Percentiles rank a stretch among this genome's conserved stretches.
These are phyloP conservation scores for Debaryomycetaceae sp. DNA, from an alignment of 1,139 yeast species.

Conservation along the genomic window DNA sequence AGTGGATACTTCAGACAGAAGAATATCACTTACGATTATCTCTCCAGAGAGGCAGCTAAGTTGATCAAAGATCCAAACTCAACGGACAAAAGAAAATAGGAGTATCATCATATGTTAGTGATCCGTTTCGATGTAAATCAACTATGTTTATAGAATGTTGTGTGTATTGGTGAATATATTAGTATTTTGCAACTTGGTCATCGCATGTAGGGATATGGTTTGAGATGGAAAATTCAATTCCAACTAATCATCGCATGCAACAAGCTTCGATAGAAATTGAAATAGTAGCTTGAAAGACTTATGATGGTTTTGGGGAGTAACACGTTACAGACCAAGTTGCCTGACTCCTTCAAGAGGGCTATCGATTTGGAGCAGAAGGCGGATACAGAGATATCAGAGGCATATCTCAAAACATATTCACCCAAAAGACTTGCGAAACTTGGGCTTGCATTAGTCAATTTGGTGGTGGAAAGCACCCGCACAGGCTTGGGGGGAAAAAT, in stretches of 20 bases:
- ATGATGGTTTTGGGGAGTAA: background rate
- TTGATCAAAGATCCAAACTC: constrained; percentile 34
- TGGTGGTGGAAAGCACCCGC: constrained; percentile 54
- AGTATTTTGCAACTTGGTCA: background rate
- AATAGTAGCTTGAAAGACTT: background rate
- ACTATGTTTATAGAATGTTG: background rate
- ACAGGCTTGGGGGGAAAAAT: constrained; percentile 83
- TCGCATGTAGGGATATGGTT: background rate
- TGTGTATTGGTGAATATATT: background rate
- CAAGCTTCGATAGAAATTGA: too few relatives aligned
- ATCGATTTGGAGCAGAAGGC: constrained; percentile 56
- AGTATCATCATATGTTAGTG: background rate
- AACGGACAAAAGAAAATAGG: constrained; percentile 16
- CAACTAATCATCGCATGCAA: background rate
- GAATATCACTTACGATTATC: constrained; percentile 36
- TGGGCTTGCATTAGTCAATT: constrained; percentile 74
- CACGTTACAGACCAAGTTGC: constrained; percentile 16
- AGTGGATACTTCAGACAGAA: constrained; percentile 46
- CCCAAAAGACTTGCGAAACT: constrained; percentile 62
- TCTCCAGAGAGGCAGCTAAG: constrained; percentile 27
- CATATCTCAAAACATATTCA: constrained; percentile 48
- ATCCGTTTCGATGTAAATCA: too few relatives aligned
- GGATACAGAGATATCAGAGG: constrained; percentile 53
- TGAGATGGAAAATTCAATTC: background rate
- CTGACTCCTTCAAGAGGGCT: constrained; percentile 47